Conservation (phyloP, 2,329 filamentous ascomycete genomes). For the Aspergillus sp. region DNA sequence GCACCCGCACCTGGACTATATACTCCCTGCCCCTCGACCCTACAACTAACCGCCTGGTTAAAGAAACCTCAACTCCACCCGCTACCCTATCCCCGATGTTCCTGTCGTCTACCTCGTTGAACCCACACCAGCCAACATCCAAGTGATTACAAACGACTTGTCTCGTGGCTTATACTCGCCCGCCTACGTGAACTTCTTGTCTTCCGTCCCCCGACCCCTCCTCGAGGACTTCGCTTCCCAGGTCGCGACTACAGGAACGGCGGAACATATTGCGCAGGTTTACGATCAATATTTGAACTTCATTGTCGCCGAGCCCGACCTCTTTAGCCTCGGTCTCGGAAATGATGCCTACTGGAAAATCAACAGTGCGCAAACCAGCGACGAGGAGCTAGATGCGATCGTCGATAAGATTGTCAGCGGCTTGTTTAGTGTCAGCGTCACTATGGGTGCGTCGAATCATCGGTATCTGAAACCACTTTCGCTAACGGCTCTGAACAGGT, state of each 20-base stretch:
- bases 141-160: constrained; percentile 80
- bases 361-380: constrained; percentile 87
- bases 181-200: constrained; percentile 95
- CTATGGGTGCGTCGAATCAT: constrained; percentile 67
- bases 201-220: constrained; percentile 82
- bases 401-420: constrained; percentile 92
- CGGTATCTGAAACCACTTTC: background rate
- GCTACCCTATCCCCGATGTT: constrained; percentile 92
- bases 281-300: constrained; percentile 98
- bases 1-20: constrained; percentile 19
- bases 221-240: constrained; percentile 93
- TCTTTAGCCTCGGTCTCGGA: constrained; percentile 91
- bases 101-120: constrained; percentile 96
- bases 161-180: constrained; percentile 85
- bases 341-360: constrained; percentile 95
- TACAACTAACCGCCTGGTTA: constrained; percentile 16
- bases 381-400: constrained; percentile 81
- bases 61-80: constrained; percentile 74
- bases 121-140: constrained; percentile 75
- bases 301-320: constrained; percentile 88
- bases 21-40: background rate
- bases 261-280: constrained; percentile 86
- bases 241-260: constrained; percentile 77
- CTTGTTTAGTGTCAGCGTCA: constrained; percentile 97
- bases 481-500: constrained; percentile 48